Base-by-base conservation (phyloP, 2,329 filamentous ascomycete species). In the Sporothrix globosa region DNA sequence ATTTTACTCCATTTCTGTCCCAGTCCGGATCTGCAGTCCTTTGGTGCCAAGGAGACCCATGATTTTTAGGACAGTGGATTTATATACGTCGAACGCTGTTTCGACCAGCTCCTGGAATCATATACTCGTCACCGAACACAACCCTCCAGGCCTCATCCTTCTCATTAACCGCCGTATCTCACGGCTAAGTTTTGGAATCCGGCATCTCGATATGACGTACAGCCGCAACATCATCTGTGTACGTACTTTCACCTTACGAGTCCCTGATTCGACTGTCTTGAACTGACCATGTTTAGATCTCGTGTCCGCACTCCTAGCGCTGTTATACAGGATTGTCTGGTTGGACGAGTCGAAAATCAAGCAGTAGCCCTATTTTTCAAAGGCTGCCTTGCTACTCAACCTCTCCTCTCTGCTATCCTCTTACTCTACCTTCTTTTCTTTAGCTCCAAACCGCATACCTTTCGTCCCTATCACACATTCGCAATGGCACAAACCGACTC, bases 131-230 rank as follows among this genome's bases (percentile, higher is more conserved):
- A 19, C 60, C 24, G 7, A 30, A 34, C 14, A 14, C 21, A 63
- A n/a, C 58, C 61, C 61, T 65, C 14, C 61, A 14, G 19, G 61
- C 30, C 44, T 63, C n/a, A 17, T 46, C 39, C 44, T 65, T 13
- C 34, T 34, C 34, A 34, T 34, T 7, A 34, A 34, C 34, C 34
- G 34, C 34, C 34, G 5, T 9, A 9, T 34, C 34, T 34, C 34
- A 34, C 34, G 7, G 34, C 34, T 6, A 9, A 34, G 5, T 7
- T 41, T 63, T 63, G 39, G 30, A 27, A 10, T n/a, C 5, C 41
- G 13, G 19, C 61, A 7, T 27, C 17, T 30, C 21, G 19, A 39
- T 11, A 52, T 46, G 63, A 34, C 34, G 34, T 34, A 34, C 34
- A 7, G 46, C 6, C 46, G 27, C 11, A 39, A 53, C 39, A 17